Evolutionary conservation across 176 grass and related monocot genomes (phyloP), one percentile per base, ranked within the genome.

Genomic region (Aegilops speltoides): DNA sequence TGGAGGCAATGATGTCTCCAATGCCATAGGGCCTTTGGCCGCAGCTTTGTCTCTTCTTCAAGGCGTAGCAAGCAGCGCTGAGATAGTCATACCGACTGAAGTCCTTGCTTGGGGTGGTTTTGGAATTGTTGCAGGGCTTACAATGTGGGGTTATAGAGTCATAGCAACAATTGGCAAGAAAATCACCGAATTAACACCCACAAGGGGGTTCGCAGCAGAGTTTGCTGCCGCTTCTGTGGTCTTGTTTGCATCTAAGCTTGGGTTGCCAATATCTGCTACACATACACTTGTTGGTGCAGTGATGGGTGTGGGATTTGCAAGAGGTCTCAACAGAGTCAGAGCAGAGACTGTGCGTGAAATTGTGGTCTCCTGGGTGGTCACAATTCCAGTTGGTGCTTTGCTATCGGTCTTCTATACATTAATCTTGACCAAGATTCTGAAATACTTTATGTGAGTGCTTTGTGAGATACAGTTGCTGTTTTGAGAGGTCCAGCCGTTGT

Each of bases 91-190:
- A 82, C 90, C 97, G 34, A 94, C 81, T 40, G 94, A 99, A 79
- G 87, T 99, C 57, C 94, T 99, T 74, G 89, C 89, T 62, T 99
- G 97, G 97, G 97, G 94, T 68, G 97, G 97, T 25, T 99, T 99
- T 63, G 97, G 97, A 62, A 99, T 99, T 82, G 89, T 99, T 34
- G 97, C 97, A 34, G 97, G 97, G 5, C 94, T 99, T 37, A 86
- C 88, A 77, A 94, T 99, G 80, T 99, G 97, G 89, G 97, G 97
- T 46, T 99, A 96, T 78, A 89, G 94, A 72, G 97, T 99, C 20
- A 99, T 96, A 86, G 92, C 92, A 52, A 99, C 97, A 83, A 99
- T 99, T 75, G 97, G 94, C 72, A 96, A 94, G 92, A 99, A 96
- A 86, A 99, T 96, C 81, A 99, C 97, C 0, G 94, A 99, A 78